Evolutionary conservation across 2,329 filamentous ascomycete genomes (phyloP).

Genomic region (Cytospora piceicola): DNA sequence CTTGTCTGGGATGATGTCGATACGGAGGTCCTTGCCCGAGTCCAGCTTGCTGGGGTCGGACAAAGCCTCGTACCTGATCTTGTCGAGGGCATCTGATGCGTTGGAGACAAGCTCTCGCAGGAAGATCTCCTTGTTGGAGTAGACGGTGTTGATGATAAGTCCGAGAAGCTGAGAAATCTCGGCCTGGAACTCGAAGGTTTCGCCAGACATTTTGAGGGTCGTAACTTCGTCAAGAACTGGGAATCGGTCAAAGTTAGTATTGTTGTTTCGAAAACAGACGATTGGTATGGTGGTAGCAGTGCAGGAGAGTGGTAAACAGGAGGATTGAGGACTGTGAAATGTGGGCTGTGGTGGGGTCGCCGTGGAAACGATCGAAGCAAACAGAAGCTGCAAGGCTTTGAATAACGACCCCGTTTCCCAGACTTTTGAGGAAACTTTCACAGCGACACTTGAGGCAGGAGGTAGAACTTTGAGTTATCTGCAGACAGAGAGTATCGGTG

Average conservation of each 20-base stretch:
- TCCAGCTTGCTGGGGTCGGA: slow-evolving; percentile 98
- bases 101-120: slow-evolving; percentile 98
- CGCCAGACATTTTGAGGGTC: slow-evolving; percentile 70
- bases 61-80: slow-evolving; percentile 98
- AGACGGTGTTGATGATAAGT: slow-evolving; percentile 99
- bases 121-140: slow-evolving; percentile 99
- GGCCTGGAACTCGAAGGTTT: slow-evolving; percentile 99
- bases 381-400: slow-evolving; percentile 11
- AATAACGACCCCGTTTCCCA: neutral
- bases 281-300: neutral
- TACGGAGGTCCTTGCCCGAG: slow-evolving; percentile 94
- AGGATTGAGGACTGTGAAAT: neutral
- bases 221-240: slow-evolving; percentile 29
- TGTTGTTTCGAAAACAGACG: neutral
- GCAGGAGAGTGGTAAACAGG: neutral
- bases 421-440: no score
- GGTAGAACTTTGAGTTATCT: neutral
- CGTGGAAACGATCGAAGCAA: slow-evolving; percentile 12
- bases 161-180: slow-evolving; percentile 99
- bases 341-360: slow-evolving; percentile 17
- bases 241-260: slow-evolving; percentile 9
- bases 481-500: neutral
- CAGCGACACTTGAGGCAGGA: neutral
- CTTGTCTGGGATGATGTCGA: slow-evolving; percentile 99
- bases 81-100: slow-evolving; percentile 98